Evolutionary conservation across 768 basidiomycete genomes (phyloP).

Genomic region (Mycena pura): DNA sequence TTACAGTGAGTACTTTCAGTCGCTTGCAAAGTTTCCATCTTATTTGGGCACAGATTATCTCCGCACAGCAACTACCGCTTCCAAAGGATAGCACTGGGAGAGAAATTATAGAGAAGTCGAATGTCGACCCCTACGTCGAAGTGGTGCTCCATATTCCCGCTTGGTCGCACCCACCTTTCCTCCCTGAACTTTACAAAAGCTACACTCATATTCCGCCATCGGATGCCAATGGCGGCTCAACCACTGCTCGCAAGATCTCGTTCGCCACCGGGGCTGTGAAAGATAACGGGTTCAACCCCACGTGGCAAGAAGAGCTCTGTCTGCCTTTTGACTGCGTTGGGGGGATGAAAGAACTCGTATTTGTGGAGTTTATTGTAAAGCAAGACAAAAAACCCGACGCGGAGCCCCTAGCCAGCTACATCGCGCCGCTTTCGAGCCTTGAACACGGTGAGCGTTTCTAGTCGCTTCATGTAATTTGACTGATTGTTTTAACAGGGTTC

Average conservation of each 20-base stretch:
- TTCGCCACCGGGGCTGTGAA: constrained; percentile 73
- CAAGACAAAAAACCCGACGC: constrained; percentile 67
- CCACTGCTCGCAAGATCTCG: constrained; percentile 53
- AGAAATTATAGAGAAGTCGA: constrained; percentile 65
- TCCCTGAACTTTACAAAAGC: constrained; percentile 12
- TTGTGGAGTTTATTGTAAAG: constrained; percentile 81
- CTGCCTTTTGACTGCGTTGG: constrained; percentile 83
- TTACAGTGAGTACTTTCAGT: constrained; percentile 50
- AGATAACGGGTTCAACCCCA: constrained; percentile 94
- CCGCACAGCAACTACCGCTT: constrained; percentile 89
- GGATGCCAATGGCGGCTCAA: constrained; percentile 24
- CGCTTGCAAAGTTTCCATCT: not conserved
- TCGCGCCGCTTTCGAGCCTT: constrained; percentile 75
- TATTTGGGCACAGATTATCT: constrained; percentile 52
- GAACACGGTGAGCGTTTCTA: constrained; percentile 62
- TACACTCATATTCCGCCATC: constrained; percentile 16
- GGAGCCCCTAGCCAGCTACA: constrained; percentile 79
- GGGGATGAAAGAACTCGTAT: constrained; percentile 82
- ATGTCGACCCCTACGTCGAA: constrained; percentile 78
- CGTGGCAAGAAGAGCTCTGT: constrained; percentile 78
- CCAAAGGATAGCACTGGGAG: constrained; percentile 72
- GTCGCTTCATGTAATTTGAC: constrained; percentile 3
- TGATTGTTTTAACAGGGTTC: constrained; percentile 63
- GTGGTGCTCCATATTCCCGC: constrained; percentile 24
- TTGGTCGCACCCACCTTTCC: constrained; percentile 42